A percentile compares a stretch with the other conserved stretches of the same genome.
Conservation (phyloP, 2,329 filamentous ascomycete species). For the Gnomoniopsis sp. region DNA sequence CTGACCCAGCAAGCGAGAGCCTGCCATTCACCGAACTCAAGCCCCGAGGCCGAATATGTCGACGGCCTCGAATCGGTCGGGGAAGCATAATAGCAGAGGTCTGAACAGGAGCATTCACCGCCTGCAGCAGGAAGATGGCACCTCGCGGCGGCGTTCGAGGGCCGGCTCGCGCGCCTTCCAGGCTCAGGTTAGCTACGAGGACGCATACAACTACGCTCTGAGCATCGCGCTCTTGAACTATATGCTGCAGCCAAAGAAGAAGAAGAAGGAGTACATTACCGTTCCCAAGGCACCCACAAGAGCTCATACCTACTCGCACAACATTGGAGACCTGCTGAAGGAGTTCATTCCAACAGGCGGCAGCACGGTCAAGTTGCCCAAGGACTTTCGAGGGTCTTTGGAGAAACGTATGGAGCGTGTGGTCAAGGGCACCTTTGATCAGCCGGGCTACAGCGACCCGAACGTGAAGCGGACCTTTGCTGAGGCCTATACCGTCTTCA, state of each 20-base stretch:
- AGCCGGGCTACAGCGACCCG: conserved; percentile 88
- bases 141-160: conserved; percentile 31
- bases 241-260: conserved; percentile 84
- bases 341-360: conserved; percentile 60
- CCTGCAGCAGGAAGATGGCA: conserved; percentile 37
- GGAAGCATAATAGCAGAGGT: conserved; percentile 40
- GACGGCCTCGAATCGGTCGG: conserved; percentile 46
- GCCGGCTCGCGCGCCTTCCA: conserved; percentile 44
- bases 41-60: conserved; percentile 39
- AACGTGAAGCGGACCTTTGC: conserved; percentile 91
- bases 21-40: background rate
- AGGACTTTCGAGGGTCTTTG: conserved; percentile 48
- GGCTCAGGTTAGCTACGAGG: conserved; percentile 60
- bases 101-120: conserved; percentile 42
- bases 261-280: conserved; percentile 82
- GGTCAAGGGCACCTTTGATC: conserved; percentile 74
- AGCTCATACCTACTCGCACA: conserved; percentile 57
- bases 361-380: conserved; percentile 52
- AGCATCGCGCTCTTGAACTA: conserved; percentile 90
- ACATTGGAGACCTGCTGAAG: conserved; percentile 81
- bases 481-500: conserved; percentile 89
- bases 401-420: conserved; percentile 77
- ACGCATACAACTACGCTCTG: conserved; percentile 88
- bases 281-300: conserved; percentile 58
- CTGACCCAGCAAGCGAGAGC: background rate